Evolutionary conservation across 352 stramenopile species (phyloP).

Genomic region (Phytophthora tubulina): DNA sequence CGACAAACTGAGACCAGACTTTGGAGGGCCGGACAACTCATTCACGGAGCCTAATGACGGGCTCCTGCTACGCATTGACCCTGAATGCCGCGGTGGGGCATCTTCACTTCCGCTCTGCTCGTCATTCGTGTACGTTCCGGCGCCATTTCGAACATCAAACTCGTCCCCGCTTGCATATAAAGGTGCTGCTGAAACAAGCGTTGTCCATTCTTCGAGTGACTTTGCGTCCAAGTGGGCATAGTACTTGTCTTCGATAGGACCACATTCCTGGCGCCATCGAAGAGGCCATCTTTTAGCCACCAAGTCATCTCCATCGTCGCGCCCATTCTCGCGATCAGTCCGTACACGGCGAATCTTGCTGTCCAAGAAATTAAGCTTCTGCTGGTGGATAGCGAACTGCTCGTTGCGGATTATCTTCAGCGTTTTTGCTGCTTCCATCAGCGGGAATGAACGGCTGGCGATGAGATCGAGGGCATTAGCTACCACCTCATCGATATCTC

Average conservation of each 20-base stretch:
- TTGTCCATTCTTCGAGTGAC: slow-evolving; percentile 80
- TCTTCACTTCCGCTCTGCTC: slow-evolving; percentile 43
- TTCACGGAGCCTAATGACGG: slow-evolving; percentile 39
- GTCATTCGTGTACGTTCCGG: slow-evolving; percentile 38
- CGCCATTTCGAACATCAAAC: slow-evolving; percentile 47
- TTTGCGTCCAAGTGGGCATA: slow-evolving; percentile 70
- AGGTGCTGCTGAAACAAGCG: slow-evolving; percentile 73
- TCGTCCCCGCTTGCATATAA: slow-evolving; percentile 73
- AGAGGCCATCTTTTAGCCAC: slow-evolving; percentile 62
- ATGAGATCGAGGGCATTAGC: slow-evolving; percentile 73
- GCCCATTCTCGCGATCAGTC: slow-evolving; percentile 37
- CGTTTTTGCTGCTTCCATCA: slow-evolving; percentile 77
- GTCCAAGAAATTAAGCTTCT: slow-evolving; percentile 70
- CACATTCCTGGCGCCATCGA: slow-evolving; percentile 83
- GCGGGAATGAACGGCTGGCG: slow-evolving; percentile 58
- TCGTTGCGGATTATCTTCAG: slow-evolving; percentile 82
- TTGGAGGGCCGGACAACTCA: slow-evolving; percentile 30
- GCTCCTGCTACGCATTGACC: slow-evolving; percentile 21
- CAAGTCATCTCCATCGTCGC: slow-evolving; percentile 24
- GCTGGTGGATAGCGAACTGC: slow-evolving; percentile 75
- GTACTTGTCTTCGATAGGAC: slow-evolving; percentile 68
- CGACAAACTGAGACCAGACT: slow-evolving; percentile 67
- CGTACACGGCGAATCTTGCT: slow-evolving; percentile 67
- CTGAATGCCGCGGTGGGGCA: slow-evolving; percentile 8
- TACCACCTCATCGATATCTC: slow-evolving; percentile 75